Evolutionary conservation across 2,329 filamentous ascomycete species (phyloP), one percentile per base, ranked within the genome.

Genomic region (Plenodomus lindquistii): DNA sequence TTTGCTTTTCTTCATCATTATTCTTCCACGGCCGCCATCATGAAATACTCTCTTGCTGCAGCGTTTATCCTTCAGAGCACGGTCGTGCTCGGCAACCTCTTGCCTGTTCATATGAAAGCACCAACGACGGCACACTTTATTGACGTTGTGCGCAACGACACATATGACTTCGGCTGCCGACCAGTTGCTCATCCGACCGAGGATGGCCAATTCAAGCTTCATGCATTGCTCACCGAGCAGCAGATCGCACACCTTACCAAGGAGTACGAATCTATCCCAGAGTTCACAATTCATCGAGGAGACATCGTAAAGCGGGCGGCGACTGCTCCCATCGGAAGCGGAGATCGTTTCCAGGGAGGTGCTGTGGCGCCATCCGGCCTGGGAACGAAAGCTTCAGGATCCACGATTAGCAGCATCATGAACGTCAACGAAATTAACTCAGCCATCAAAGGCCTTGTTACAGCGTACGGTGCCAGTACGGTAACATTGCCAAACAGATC

Each of bases 361-460:
- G 68, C 68, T 3, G 52, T 73, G 11, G 69, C 72, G 16, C 75
- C 75, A 22, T 62, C 68, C n/a, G 76, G 76, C 27, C 62, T 78
- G 8, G 76, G 76, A 29, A 72, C 73, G 18, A 63, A 73, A 31
- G 68, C 66, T 31, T 45, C 61, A n/a, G 59, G 61, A 22, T 57
- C 69, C 6, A 72, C 65, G 6, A 71, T 79, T 44, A 52, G 66
- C 36, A 74, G 70, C 42, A 75, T 80, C 57, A 72, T 81, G 61
- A 81, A 74, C 40, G 65, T 74, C 31, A 55, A 59, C 10, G 79
- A 81, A 55, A 69, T 81, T 43, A 67, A 69, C 37, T 75, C 75
- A 2, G 79, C 73, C 1, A 66, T 80, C 24, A 58, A 73, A 21
- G 75, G 70, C 20, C 74, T 81, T 19, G 73, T 71, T 21, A 69